Evolutionary conservation across 2,329 filamentous ascomycete species (phyloP).

Genomic region (Albifimbria verrucaria): DNA sequence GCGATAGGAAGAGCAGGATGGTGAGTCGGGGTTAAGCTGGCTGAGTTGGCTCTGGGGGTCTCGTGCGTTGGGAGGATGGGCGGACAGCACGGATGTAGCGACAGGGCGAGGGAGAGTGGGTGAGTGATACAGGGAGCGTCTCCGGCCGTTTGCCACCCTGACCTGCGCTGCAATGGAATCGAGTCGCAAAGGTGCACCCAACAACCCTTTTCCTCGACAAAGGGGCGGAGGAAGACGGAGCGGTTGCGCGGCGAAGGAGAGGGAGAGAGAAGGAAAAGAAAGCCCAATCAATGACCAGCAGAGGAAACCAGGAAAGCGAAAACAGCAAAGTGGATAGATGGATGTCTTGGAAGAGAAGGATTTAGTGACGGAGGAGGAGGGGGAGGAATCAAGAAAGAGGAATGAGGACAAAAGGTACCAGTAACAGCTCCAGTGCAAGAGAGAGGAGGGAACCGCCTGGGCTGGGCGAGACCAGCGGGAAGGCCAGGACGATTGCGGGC

Average conservation of each 20-base stretch:
- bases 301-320: background rate
- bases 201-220: too few relatives aligned
- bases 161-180: too few relatives aligned
- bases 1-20: too few relatives aligned
- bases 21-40: background rate
- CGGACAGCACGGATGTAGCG: background rate
- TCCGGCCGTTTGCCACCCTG: background rate
- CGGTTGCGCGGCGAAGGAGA: background rate
- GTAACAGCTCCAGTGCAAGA: background rate
- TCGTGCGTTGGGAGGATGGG: background rate
- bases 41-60: background rate
- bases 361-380: background rate
- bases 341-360: background rate
- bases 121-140: background rate
- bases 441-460: background rate
- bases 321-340: background rate
- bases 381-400: background rate
- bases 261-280: background rate
- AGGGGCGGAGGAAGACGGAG: background rate
- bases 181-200: too few relatives aligned
- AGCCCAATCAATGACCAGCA: background rate
- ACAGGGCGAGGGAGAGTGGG: background rate
- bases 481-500: background rate
- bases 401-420: background rate
- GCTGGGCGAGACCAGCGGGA: background rate